Evolutionary conservation across 305 asterid genomes (phyloP), one percentile per base, ranked within the genome.

Genomic region (Ruellia speciosa): DNA sequence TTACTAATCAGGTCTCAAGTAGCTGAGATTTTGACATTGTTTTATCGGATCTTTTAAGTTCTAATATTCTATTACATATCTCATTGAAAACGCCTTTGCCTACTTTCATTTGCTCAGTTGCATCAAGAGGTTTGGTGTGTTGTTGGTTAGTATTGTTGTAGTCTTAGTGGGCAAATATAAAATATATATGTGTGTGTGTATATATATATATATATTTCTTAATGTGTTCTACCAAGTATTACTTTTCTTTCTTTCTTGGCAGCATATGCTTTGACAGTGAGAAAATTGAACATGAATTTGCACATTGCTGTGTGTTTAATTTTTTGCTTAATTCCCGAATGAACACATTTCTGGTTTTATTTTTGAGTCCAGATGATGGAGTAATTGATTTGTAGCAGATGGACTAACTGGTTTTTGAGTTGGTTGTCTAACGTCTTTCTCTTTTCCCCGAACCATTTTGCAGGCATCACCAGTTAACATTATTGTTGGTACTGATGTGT

Each of bases 401-500:
- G 31, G 31, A 24, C 31, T 4, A 24, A 24, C 31, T 24, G 31
- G 31, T 24, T 24, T 4, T 24, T 24, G 31, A 24, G 4, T 5
- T 57, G 19, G 43, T 49, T 58, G 33, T 62, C 64, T 69, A 58
- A 61, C 65, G 35, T 9, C 7, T 47, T 15, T 47, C 52, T 16
- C 52, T 19, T 57, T 60, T 12, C 15, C 54, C 66, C 66, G 17
- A 14, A 46, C 52, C 34, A 43, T 71, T 62, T 65, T 79, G 84
- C 86, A 92, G 99, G 95, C 84, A 55, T 73, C 96, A 64, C 49
- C 82, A 15, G 95, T 83, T 66, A 93, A 93, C 67, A 89, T 93
- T 56, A 84, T 75, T 34, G 95, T 80, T 59, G 96, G 97, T 72
- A 84, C 97, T 65, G 96, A 89, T 76, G 99, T 86, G 58, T 93